Percentiles rank a stretch among this genome's conserved stretches.
Evolutionary conservation across 1,284 basidiomycete species (phyloP).

Genomic region (Cryptococcus hybrid): DNA sequence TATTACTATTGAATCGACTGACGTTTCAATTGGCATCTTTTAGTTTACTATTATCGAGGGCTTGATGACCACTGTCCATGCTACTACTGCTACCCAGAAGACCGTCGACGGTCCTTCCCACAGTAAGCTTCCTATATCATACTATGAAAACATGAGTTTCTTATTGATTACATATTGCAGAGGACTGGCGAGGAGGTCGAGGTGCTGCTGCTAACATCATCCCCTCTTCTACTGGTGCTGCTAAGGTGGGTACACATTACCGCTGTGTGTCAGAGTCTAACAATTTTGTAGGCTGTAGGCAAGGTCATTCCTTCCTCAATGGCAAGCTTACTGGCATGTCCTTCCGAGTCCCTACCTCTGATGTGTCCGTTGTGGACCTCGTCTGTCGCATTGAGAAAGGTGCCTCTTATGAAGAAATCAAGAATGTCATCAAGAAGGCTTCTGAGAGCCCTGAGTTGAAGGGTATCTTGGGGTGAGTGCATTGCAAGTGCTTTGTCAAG

Average conservation of each 20-base stretch:
- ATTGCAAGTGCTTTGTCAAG: not conserved
- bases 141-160: not conserved
- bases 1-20: not conserved
- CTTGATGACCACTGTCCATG: slow-evolving; percentile 98
- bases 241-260: slow-evolving; percentile 60
- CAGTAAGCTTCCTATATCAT: slow-evolving; percentile 53
- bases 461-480: slow-evolving; percentile 69
- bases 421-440: slow-evolving; percentile 79
- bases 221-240: slow-evolving; percentile 97
- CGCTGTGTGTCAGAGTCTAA: not conserved
- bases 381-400: slow-evolving; percentile 89
- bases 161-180: slow-evolving; percentile 15
- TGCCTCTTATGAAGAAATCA: slow-evolving; percentile 88
- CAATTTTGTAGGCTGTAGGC: slow-evolving; percentile 72
- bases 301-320: slow-evolving; percentile 98
- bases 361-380: slow-evolving; percentile 98
- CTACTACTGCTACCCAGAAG: slow-evolving; percentile 98
- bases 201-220: slow-evolving; percentile 98
- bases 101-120: slow-evolving; percentile 95
- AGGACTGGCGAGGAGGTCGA: slow-evolving; percentile 81
- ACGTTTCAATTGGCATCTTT: not conserved
- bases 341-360: slow-evolving; percentile 96
- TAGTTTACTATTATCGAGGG: slow-evolving; percentile 86
- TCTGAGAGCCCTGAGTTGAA: slow-evolving; percentile 63
- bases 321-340: slow-evolving; percentile 94